phyloP scores from a whole-genome alignment of 202 grass and related monocot species.

The Alloteropsis angusta region DNA sequence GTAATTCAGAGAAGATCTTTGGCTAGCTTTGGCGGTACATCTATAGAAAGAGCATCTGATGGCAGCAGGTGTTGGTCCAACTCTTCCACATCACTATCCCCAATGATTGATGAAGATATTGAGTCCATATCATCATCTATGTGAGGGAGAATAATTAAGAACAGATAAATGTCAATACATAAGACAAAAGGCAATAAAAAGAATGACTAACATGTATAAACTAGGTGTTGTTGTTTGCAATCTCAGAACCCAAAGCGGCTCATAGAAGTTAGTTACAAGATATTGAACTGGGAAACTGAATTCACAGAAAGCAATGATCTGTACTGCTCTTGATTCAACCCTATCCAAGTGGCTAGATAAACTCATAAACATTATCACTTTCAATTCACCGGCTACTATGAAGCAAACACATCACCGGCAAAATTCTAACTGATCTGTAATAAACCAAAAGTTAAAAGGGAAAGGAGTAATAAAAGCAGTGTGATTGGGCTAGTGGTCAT shows the following conservation, averaged over 20 bases:
- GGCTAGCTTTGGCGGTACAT: conserved; percentile 32
- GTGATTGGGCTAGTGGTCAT: neutral
- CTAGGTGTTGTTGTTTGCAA: neutral
- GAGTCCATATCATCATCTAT: conserved; percentile 65
- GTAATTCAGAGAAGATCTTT: conserved; percentile 38
- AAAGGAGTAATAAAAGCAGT: neutral
- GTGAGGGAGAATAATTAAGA: neutral
- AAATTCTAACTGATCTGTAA: neutral
- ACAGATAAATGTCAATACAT: conserved; percentile 1
- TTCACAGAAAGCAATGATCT: neutral
- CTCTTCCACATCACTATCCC: conserved; percentile 52
- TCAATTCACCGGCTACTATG: neutral
- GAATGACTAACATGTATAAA: neutral
- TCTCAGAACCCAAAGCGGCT: neutral
- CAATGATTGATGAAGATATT: conserved; percentile 39
- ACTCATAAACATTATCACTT: neutral
- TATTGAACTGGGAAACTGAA: neutral
- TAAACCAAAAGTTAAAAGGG: neutral
- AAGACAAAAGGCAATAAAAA: neutral
- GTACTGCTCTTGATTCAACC: neutral
- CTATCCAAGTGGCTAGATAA: neutral
- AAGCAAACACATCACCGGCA: neutral
- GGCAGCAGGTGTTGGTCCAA: conserved; percentile 44
- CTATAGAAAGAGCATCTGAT: conserved; percentile 28
- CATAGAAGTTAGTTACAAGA: neutral